Evolutionary conservation across 1,139 yeast species (phyloP), one percentile per base, ranked within the genome.

Genomic region (Pichia sp.): DNA sequence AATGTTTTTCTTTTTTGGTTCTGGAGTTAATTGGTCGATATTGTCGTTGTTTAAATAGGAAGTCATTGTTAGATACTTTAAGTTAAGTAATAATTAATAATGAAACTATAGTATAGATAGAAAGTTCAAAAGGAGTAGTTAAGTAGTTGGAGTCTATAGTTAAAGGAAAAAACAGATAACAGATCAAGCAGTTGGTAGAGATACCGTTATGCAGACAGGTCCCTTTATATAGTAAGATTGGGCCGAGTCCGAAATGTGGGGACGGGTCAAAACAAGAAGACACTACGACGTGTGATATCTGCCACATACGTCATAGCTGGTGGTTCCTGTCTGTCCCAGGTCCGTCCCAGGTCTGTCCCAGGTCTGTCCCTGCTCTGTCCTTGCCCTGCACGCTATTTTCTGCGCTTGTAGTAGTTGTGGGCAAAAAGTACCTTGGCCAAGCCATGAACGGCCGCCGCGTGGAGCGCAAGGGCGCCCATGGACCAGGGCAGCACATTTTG

Each of bases 1-100:
- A n/a, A 83, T 86, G 42, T 84, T 69, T 63, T 82, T 82, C 60
- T 79, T 81, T 66, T 87, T 75, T 18, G 77, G 71, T 52, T 75
- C 71, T 1, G 90, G 90, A 52, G 76, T 77, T 62, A 84, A 69
- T 52, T 79, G 76, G 63, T 84, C 89, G 43, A 84, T 83, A 38
- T 87, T 87, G 62, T 84, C 89, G 59, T 83, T 84, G 61, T 84
- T 83, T 56, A 84, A 74, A 61, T 79, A 84, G 18, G 87, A 81
- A 36, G 41, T 36, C 41, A 36, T 34, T 3, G 25, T 14, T 22
- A 14, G 34, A 11, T 41, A 25, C 19, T 9, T 7, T 7, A 2
- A 36, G 14, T 11, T 6, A 22, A 38, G 1, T 2, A 9, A 22
- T 16, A 13, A 38, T 5, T 7, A 11, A 7, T 11, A n/a, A n/a